These are phyloP conservation scores for Pyricularia pennisetigena DNA, from an alignment of 2,329 filamentous ascomycete genomes.

Conservation along the genomic window DNA sequence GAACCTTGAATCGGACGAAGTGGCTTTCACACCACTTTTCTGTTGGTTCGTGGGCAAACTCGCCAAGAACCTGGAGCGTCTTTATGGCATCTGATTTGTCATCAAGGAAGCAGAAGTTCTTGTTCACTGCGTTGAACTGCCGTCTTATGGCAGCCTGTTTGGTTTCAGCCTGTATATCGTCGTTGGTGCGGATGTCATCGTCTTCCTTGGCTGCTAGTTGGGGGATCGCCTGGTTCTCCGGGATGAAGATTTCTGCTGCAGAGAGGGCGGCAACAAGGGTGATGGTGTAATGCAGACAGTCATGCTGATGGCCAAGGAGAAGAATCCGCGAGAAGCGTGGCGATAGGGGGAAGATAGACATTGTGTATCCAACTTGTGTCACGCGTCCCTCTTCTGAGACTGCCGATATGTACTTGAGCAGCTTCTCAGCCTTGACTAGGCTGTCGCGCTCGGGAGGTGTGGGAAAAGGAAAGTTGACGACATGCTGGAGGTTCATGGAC, in stretches of 20 bases:
- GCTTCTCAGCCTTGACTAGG: constrained; percentile 73
- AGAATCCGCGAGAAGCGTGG: constrained; percentile 88
- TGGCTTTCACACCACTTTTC: constrained; percentile 71
- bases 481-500: constrained; percentile 81
- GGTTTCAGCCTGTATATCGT: constrained; percentile 63
- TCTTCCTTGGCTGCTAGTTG: constrained; percentile 35
- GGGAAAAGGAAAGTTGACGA: constrained; percentile 92
- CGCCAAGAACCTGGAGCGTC: constrained; percentile 76
- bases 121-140: constrained; percentile 61
- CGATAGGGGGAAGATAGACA: constrained; percentile 82
- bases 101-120: constrained; percentile 71
- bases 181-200: constrained; percentile 46
- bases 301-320: constrained; percentile 74
- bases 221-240: constrained; percentile 67
- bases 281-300: constrained; percentile 76
- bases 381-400: constrained; percentile 63
- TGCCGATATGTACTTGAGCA: constrained; percentile 78
- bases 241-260: constrained; percentile 78
- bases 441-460: constrained; percentile 73
- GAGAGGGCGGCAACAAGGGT: constrained; percentile 83
- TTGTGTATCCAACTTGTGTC: constrained; percentile 67
- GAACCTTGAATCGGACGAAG: constrained; percentile 79
- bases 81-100: constrained; percentile 83
- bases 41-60: constrained; percentile 66
- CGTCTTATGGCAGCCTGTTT: constrained; percentile 53